phyloP scores from a whole-genome alignment of 805 yeast species.

The Nakazawaea wickerhamii region DNA sequence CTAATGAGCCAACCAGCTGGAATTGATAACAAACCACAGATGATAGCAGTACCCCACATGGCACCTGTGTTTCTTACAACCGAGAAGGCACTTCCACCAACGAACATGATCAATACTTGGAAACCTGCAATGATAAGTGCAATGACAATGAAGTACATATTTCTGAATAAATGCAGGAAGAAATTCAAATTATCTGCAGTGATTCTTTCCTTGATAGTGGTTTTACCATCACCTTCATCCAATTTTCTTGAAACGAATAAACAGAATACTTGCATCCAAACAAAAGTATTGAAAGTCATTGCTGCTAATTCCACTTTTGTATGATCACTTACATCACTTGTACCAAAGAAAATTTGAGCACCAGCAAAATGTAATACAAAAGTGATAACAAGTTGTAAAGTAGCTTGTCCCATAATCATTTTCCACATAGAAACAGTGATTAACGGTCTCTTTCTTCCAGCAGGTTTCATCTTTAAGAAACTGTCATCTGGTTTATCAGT shows the following conservation, averaged over 20 bases:
- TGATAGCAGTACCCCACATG: slow-evolving; percentile 85
- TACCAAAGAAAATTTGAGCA: slow-evolving; percentile 44
- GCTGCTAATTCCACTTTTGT: slow-evolving; percentile 63
- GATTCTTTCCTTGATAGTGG: slow-evolving; percentile 51
- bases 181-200: slow-evolving; percentile 69
- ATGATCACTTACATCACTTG: slow-evolving; percentile 30
- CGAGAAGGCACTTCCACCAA: slow-evolving; percentile 95
- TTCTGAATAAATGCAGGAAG: slow-evolving; percentile 74
- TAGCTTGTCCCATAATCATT: slow-evolving; percentile 88
- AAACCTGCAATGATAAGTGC: slow-evolving; percentile 70
- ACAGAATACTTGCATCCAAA: slow-evolving; percentile 96
- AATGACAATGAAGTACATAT: slow-evolving; percentile 75
- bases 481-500: slow-evolving; percentile 92
- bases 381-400: slow-evolving; percentile 73
- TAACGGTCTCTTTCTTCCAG: slow-evolving; percentile 71
- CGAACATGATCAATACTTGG: slow-evolving; percentile 89
- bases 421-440: slow-evolving; percentile 96
- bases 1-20: slow-evolving; percentile 79
- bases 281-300: slow-evolving; percentile 91
- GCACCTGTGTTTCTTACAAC: slow-evolving; percentile 72
- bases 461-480: slow-evolving; percentile 75
- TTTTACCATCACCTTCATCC: slow-evolving; percentile 77
- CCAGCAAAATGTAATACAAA: slow-evolving; percentile 82
- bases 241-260: slow-evolving; percentile 85
- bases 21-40: slow-evolving; percentile 74